Percentiles rank a stretch among this genome's conserved stretches.
Conservation (phyloP, 768 basidiomycete genomes). For the Albatrellus ellisii region DNA sequence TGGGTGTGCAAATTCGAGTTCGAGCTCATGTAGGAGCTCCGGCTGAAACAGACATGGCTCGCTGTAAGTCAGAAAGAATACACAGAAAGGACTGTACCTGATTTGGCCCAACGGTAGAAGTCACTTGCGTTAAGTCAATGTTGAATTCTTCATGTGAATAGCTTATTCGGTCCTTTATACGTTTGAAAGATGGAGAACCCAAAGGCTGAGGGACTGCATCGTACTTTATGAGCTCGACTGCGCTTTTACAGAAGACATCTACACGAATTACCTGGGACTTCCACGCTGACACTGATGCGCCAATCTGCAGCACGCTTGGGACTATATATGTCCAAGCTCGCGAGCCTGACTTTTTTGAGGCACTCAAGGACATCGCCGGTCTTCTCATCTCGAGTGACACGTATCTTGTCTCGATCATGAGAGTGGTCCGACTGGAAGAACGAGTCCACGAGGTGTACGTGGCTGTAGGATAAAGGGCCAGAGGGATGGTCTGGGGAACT, state of each 20-base stretch:
- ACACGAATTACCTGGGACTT: slow-evolving; percentile 54
- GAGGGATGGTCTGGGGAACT: slow-evolving; percentile 35
- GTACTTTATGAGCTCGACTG: neutral
- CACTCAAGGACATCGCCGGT: slow-evolving; percentile 51
- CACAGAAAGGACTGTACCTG: slow-evolving; percentile 28
- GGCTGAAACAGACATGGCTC: slow-evolving; percentile 22
- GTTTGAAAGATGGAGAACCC: slow-evolving; percentile 43
- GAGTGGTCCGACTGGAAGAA: slow-evolving; percentile 44
- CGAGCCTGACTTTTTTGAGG: slow-evolving; percentile 72
- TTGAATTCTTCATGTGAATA: slow-evolving; percentile 89
- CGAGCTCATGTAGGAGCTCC: slow-evolving; percentile 72
- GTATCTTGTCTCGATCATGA: slow-evolving; percentile 42
- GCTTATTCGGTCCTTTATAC: slow-evolving; percentile 83
- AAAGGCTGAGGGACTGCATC: slow-evolving; percentile 49
- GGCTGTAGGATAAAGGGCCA: slow-evolving; percentile 58
- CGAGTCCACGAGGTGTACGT: slow-evolving; percentile 66
- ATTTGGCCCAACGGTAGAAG: slow-evolving; percentile 33
- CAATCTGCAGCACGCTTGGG: slow-evolving; percentile 82
- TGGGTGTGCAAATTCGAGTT: slow-evolving; percentile 74
- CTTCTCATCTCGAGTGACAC: slow-evolving; percentile 77
- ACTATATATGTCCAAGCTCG: slow-evolving; percentile 76
- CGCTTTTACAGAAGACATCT: neutral
- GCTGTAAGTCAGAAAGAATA: neutral
- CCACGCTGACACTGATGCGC: slow-evolving; percentile 87
- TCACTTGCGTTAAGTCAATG: slow-evolving; percentile 92